Evolutionary conservation across 805 yeast genomes (phyloP).

Genomic region (Spathaspora sp.): DNA sequence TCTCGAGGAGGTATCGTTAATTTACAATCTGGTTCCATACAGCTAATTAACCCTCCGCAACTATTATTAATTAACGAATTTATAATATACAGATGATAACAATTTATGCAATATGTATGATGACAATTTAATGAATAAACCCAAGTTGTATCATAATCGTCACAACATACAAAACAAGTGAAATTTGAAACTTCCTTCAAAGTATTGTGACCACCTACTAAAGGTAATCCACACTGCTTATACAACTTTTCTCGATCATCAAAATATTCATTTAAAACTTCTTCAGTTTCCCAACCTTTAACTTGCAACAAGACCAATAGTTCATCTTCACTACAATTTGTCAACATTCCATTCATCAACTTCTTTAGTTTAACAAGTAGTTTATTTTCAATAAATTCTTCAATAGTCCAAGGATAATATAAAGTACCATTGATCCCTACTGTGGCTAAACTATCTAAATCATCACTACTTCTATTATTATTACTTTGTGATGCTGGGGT

Average conservation of each 20-base stretch:
- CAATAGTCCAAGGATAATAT: slow-evolving; percentile 26
- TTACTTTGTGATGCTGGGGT: background rate
- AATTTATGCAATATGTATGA: slow-evolving; percentile 66
- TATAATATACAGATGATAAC: slow-evolving; percentile 61
- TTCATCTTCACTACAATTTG: slow-evolving; percentile 27
- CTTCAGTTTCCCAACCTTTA: slow-evolving; percentile 38
- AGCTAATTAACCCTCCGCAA: slow-evolving; percentile 52
- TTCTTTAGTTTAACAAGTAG: slow-evolving; percentile 19
- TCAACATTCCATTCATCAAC: slow-evolving; percentile 21
- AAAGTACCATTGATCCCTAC: slow-evolving; percentile 4
- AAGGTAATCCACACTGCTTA: slow-evolving; percentile 24
- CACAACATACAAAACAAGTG: slow-evolving; percentile 72
- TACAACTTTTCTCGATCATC: slow-evolving; percentile 25
- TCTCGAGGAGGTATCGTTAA: slow-evolving; percentile 41
- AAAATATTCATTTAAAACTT: slow-evolving; percentile 33
- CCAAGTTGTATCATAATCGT: slow-evolving; percentile 32
- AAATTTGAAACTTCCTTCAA: slow-evolving; percentile 19
- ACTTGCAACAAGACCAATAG: slow-evolving; percentile 31
- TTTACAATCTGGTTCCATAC: slow-evolving; percentile 61
- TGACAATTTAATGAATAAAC: slow-evolving; percentile 59
- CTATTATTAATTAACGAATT: slow-evolving; percentile 29
- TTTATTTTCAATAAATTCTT: slow-evolving; percentile 20
- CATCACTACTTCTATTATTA: background rate
- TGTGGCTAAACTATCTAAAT: background rate
- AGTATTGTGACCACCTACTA: slow-evolving; percentile 4